Conservation (phyloP, 1,284 basidiomycete genomes). For the Bondarzewia mesenterica region DNA sequence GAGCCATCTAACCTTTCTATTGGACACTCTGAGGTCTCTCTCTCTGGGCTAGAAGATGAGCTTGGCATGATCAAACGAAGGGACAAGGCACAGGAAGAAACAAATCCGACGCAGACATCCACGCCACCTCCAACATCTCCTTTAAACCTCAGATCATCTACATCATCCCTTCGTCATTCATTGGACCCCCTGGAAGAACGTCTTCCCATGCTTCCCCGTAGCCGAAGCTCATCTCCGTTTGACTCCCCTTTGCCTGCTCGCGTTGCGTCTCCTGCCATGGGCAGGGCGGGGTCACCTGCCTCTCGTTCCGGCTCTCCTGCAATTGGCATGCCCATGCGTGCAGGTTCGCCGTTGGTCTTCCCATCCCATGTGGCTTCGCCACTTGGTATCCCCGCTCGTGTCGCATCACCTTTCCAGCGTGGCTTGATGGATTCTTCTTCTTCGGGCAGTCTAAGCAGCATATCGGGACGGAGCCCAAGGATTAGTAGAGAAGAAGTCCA, state of each 20-base stretch:
- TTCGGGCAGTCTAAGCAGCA: slow-evolving; percentile 10
- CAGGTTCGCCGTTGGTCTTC: background rate
- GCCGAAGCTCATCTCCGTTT: slow-evolving; percentile 12
- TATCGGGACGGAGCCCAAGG: slow-evolving; percentile 25
- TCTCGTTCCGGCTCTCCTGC: slow-evolving; percentile 6
- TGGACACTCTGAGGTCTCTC: slow-evolving; percentile 20
- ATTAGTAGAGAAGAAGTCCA: slow-evolving; percentile 49
- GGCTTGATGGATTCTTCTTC: background rate
- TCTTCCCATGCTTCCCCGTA: slow-evolving; percentile 9
- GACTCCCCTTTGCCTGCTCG: slow-evolving; percentile 9
- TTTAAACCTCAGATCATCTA: slow-evolving; percentile 6
- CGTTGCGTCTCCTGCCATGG: slow-evolving; percentile 6
- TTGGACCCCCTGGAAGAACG: slow-evolving; percentile 5
- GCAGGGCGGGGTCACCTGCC: slow-evolving; percentile 10
- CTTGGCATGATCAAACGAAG: slow-evolving; percentile 9
- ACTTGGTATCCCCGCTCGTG: slow-evolving; percentile 4
- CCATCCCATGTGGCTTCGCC: slow-evolving; percentile 8
- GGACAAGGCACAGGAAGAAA: background rate
- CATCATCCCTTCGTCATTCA: slow-evolving; percentile 4
- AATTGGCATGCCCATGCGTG: background rate
- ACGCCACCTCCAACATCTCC: slow-evolving; percentile 11
- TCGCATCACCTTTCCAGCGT: slow-evolving; percentile 11
- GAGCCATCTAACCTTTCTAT: slow-evolving; percentile 24
- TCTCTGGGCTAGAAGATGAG: slow-evolving; percentile 20
- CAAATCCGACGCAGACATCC: slow-evolving; percentile 6